Conservation (phyloP, 768 basidiomycete species). For the Hemileccinum impolitum region DNA sequence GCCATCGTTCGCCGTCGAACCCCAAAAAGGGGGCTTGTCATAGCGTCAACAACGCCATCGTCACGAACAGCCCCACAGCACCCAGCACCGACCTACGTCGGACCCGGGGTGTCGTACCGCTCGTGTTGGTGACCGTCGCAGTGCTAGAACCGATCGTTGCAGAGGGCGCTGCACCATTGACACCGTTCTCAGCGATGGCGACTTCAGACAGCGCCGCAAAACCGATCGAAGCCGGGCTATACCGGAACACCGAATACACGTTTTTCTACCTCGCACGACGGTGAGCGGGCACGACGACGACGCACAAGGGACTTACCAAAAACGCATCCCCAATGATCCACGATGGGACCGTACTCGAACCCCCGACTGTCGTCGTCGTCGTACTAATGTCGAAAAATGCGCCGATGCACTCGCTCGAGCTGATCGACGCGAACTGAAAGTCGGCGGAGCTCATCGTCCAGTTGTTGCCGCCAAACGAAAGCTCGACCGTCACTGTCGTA, state of each 20-base stretch:
- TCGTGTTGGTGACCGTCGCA: conserved; percentile 39
- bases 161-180: conserved; percentile 41
- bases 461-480: conserved; percentile 43
- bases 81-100: not conserved
- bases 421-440: conserved; percentile 41
- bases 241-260: conserved; percentile 54
- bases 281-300: not conserved
- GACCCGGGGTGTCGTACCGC: conserved; percentile 1
- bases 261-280: conserved; percentile 39
- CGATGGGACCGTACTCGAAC: conserved; percentile 30
- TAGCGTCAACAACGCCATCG: not conserved
- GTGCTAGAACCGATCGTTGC: conserved; percentile 55
- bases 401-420: conserved; percentile 45
- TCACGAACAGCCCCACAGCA: not conserved
- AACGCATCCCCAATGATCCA: conserved; percentile 59
- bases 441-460: conserved; percentile 51
- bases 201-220: conserved; percentile 44
- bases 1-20: not conserved
- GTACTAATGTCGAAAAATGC: conserved; percentile 45
- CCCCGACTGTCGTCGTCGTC: conserved; percentile 22
- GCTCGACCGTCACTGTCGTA: conserved; percentile 34
- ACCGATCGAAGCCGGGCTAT: conserved; percentile 46
- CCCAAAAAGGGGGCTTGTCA: not conserved
- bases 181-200: conserved; percentile 26
- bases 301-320: conserved; percentile 26